Conservation (phyloP, 208 protist species). For the Crithidia expoeki region DNA sequence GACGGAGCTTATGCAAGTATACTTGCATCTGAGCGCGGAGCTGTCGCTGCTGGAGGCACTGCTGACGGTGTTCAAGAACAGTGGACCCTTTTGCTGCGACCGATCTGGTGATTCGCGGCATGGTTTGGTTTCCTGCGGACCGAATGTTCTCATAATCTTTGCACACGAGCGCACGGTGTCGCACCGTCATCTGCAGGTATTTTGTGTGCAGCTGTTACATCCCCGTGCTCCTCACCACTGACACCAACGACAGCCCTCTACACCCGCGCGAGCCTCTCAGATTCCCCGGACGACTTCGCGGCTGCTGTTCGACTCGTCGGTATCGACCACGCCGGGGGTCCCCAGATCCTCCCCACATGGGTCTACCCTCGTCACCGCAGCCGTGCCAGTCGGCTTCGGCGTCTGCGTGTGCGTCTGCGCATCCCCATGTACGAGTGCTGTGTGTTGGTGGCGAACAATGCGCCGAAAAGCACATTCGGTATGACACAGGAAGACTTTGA, state of each 20-base stretch:
- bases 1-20: slow-evolving; percentile 35
- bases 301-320: slow-evolving; percentile 26
- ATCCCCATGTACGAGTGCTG: slow-evolving; percentile 40
- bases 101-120: slow-evolving; percentile 38
- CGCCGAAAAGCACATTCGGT: slow-evolving; percentile 10
- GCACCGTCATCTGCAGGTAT: slow-evolving; percentile 32
- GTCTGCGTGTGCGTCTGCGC: slow-evolving; percentile 29
- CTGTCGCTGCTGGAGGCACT: slow-evolving; percentile 22
- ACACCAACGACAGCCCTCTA: slow-evolving; percentile 8
- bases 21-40: slow-evolving; percentile 36
- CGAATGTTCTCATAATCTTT: slow-evolving; percentile 16
- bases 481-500: slow-evolving; percentile 30
- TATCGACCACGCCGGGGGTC: slow-evolving; percentile 34
- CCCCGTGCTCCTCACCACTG: slow-evolving; percentile 17
- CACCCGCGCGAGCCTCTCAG: slow-evolving; percentile 15
- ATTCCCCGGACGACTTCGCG: slow-evolving; percentile 38
- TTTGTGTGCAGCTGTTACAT: slow-evolving; percentile 40
- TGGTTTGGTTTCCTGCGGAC: slow-evolving; percentile 26
- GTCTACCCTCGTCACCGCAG: slow-evolving; percentile 30
- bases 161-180: slow-evolving; percentile 27
- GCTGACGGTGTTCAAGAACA: slow-evolving; percentile 32
- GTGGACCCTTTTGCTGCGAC: slow-evolving; percentile 34
- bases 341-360: slow-evolving; percentile 36
- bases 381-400: slow-evolving; percentile 32
- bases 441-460: slow-evolving; percentile 26